Evolutionary conservation across 2,329 filamentous ascomycete genomes (phyloP), one percentile per base, ranked within the genome.

Genomic region (Aspergillus pseudonomiae): DNA sequence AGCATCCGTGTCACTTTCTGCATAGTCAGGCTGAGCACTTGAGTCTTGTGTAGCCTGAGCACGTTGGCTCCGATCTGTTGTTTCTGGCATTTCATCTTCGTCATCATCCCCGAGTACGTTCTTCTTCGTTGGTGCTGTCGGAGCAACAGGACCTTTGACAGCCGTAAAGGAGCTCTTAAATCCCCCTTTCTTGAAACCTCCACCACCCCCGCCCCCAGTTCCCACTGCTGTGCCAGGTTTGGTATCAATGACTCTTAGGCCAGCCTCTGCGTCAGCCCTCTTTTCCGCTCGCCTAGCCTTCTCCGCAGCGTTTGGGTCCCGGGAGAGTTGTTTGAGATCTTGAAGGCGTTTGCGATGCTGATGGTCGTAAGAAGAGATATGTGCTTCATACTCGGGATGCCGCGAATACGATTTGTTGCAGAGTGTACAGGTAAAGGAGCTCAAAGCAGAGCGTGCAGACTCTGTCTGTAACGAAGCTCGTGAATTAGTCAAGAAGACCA

Each of bases 301-400:
- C 65, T 81, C 79, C 0, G 78, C 78, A 0, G 78, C 78, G 66
- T 79, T 78, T 4, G 75, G 78, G 58, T 82, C 77, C 39, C 77
- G 74, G 6, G 77, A 81, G 48, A 82, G 72, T 67, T 81, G 79
- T 65, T 82, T 82, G 24, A 82, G 74, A 46, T 82, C 80, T 63
- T 80, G 77, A 7, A 80, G 70, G 63, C 83, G 80, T 81, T 96
- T 93, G 77, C 93, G 94, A 79, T 99, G 95, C 71, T 92, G 91
- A 80, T 99, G 95, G 75, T 98, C 95, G 79, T 98, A 98, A 72
- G 91, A 95, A 67, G 89, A 89, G 62, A 97, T 91, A 77, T 99
- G 95, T 9, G 94, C 91, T 79, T 98, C 94, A 77, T 96, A 97
- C 77, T 98, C 94, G 75, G 96, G 94, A 85, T 96, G 94, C 61